Evolutionary conservation across 306 rosid genomes (phyloP).

Genomic region (Adenanthera pavonina): DNA sequence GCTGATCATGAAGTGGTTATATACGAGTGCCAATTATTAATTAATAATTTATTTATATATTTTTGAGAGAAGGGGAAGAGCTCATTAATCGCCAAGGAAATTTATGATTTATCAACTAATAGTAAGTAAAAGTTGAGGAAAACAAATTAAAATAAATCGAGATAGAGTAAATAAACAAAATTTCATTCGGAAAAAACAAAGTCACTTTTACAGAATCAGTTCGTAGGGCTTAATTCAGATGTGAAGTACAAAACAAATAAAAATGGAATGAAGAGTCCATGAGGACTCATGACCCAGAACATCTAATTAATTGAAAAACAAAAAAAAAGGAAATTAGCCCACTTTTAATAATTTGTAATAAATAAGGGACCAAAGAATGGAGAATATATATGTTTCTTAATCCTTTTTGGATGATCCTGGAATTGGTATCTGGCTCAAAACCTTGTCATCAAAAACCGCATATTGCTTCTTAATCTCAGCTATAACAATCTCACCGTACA

Average conservation of each 20-base stretch:
- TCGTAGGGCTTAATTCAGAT: background rate
- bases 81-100: too few relatives aligned
- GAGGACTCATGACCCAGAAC: background rate
- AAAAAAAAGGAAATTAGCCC: background rate
- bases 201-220: background rate
- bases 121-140: too few relatives aligned
- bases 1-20: too few relatives aligned
- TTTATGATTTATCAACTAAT: too few relatives aligned
- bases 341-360: constrained; percentile 7
- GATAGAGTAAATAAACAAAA: background rate
- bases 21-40: too few relatives aligned
- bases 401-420: constrained; percentile 55
- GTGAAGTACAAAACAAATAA: background rate
- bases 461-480: constrained; percentile 16
- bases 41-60: too few relatives aligned
- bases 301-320: background rate
- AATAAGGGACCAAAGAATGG: background rate
- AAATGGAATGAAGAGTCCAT: background rate
- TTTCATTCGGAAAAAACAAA: background rate
- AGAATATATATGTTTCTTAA: constrained; percentile 33
- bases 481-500: background rate
- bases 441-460: constrained; percentile 53
- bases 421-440: constrained; percentile 65
- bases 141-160: too few relatives aligned
- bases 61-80: too few relatives aligned